These are phyloP conservation scores for Scortechinia acanthostroma DNA, from an alignment of 2,329 filamentous ascomycete genomes.

Conservation along the genomic window DNA sequence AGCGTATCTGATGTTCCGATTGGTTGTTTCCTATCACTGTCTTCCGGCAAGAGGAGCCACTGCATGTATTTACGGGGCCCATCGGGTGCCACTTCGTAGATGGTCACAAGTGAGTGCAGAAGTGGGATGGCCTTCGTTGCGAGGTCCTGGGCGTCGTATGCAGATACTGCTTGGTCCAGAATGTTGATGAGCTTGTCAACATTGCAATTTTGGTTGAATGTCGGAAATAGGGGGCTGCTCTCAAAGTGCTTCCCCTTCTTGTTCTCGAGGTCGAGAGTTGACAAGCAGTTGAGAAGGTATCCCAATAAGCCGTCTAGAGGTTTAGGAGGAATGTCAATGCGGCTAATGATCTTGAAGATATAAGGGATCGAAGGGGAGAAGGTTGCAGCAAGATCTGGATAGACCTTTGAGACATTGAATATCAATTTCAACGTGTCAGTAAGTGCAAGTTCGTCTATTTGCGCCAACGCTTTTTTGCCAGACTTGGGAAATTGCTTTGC, in stretches of 20 bases:
- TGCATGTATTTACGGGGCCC: not conserved
- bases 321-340: not conserved
- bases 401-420: not conserved
- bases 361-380: not conserved
- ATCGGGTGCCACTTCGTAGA: not conserved
- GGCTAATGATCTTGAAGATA: not conserved
- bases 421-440: not conserved
- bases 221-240: not conserved
- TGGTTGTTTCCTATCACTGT: not conserved
- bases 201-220: not conserved
- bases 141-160: not conserved
- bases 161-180: not conserved
- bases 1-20: not conserved
- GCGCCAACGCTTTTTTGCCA: not conserved
- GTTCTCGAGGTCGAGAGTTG: not conserved
- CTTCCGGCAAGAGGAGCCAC: not conserved
- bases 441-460: not conserved
- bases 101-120: not conserved
- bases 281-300: not conserved
- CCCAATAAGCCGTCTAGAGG: not conserved
- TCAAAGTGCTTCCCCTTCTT: not conserved
- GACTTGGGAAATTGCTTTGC: not conserved
- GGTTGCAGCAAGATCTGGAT: not conserved
- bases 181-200: conserved; percentile 2
- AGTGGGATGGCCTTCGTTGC: not conserved